Evolutionary conservation across 2,329 filamentous ascomycete species (phyloP).

Genomic region (Botrytis squamosa): DNA sequence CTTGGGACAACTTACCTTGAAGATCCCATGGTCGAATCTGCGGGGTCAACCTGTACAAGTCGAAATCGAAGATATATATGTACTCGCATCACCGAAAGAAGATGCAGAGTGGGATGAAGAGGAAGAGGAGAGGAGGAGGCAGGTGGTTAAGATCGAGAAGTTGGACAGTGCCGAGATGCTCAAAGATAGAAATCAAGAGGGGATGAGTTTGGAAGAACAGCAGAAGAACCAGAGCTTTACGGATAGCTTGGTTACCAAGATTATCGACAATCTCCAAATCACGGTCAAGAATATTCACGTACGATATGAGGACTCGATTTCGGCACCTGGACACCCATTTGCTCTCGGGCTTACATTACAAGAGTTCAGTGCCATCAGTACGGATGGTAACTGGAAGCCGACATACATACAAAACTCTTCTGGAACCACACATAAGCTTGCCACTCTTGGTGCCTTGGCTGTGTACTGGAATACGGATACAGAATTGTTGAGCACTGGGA

Average conservation of each 20-base stretch:
- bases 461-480: slow-evolving; percentile 99
- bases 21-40: slow-evolving; percentile 97
- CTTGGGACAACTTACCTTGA: slow-evolving; percentile 84
- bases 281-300: slow-evolving; percentile 98
- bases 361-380: slow-evolving; percentile 96
- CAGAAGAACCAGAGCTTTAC: slow-evolving; percentile 98
- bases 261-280: slow-evolving; percentile 97
- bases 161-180: slow-evolving; percentile 93
- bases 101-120: slow-evolving; percentile 91
- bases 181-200: slow-evolving; percentile 88
- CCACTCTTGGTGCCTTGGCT: slow-evolving; percentile 82
- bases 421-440: slow-evolving; percentile 86
- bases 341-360: slow-evolving; percentile 88
- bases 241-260: slow-evolving; percentile 89
- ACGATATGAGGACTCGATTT: slow-evolving; percentile 96
- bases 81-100: slow-evolving; percentile 92
- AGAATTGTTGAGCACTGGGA: slow-evolving; percentile 75
- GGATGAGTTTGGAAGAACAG: slow-evolving; percentile 91
- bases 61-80: slow-evolving; percentile 93
- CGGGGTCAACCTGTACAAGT: slow-evolving; percentile 92
- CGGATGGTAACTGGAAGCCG: slow-evolving; percentile 90
- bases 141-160: slow-evolving; percentile 98
- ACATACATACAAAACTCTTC: slow-evolving; percentile 91
- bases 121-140: slow-evolving; percentile 82
- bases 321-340: slow-evolving; percentile 91